Evolutionary conservation across 108 stramenopile genomes (phyloP).

Genomic region (Skeletonema grethae): DNA sequence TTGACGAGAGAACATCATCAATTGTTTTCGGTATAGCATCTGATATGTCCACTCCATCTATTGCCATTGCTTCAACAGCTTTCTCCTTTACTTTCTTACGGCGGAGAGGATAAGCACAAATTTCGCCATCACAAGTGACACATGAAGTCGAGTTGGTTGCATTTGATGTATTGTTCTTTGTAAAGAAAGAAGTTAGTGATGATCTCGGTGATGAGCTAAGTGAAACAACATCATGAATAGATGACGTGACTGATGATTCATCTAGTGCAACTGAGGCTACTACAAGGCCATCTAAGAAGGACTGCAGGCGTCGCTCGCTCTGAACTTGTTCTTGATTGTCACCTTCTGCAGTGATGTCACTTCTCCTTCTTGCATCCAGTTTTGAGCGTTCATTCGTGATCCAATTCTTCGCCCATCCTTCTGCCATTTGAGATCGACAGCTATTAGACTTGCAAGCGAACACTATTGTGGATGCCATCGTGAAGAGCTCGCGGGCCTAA

Average conservation of each 20-base stretch:
- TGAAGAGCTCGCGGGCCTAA: neutral
- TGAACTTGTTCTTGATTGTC: conserved; percentile 1
- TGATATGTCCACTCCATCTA: conserved; percentile 55
- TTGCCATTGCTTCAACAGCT: conserved; percentile 48
- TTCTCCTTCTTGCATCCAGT: conserved; percentile 3
- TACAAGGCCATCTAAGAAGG: conserved; percentile 35
- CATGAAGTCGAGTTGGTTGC: conserved; percentile 7
- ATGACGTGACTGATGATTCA: conserved; percentile 21
- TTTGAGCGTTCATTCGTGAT: conserved; percentile 21
- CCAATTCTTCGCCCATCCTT: conserved; percentile 54
- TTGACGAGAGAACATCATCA: conserved; percentile 30
- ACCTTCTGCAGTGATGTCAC: neutral
- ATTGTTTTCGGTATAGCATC: conserved; percentile 33
- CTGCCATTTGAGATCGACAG: conserved; percentile 58
- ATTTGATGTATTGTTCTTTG: neutral
- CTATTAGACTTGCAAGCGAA: conserved; percentile 57
- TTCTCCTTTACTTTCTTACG: conserved; percentile 35
- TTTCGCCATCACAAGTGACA: conserved; percentile 39
- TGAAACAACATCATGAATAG: neutral
- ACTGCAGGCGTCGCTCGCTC: conserved; percentile 6
- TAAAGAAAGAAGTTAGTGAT: conserved; percentile 4
- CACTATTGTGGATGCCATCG: conserved; percentile 39
- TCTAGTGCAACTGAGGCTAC: conserved; percentile 44
- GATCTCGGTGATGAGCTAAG: neutral
- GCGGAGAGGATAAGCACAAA: conserved; percentile 3